phyloP scores from a whole-genome alignment of 31 red algal genomes.

The Asparagopsis taxiformis region DNA sequence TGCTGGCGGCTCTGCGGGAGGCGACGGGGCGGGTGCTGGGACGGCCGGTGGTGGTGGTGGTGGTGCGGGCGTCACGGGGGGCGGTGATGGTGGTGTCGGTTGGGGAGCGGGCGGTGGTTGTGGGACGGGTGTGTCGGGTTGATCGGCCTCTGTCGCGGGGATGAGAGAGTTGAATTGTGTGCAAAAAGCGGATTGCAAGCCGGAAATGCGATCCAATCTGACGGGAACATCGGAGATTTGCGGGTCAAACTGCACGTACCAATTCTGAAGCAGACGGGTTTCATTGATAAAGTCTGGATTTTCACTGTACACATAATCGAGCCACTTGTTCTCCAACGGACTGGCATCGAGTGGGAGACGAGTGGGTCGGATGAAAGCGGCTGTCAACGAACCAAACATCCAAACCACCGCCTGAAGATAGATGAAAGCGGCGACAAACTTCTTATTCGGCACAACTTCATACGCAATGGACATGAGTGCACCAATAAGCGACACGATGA shows the following conservation, averaged over 20 bases:
- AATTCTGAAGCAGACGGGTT: constrained; percentile 37
- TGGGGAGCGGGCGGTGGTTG: neutral
- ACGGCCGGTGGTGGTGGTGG: neutral
- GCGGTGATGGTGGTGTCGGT: constrained; percentile 1
- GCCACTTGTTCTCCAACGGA: constrained; percentile 39
- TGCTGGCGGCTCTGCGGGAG: neutral
- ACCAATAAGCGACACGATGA: too few relatives aligned
- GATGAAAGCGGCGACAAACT: constrained; percentile 12
- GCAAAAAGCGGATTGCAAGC: constrained; percentile 30
- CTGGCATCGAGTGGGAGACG: constrained; percentile 30
- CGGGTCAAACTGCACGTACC: too few relatives aligned
- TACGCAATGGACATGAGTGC: too few relatives aligned
- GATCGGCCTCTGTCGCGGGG: too few relatives aligned
- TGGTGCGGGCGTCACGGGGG: neutral
- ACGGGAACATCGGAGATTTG: too few relatives aligned
- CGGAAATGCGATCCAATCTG: neutral
- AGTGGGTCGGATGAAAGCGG: constrained; percentile 23
- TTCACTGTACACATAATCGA: constrained; percentile 30
- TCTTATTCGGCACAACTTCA: neutral
- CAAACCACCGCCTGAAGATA: constrained; percentile 29
- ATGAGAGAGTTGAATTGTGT: neutral
- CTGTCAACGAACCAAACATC: constrained; percentile 13
- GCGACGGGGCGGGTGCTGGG: neutral
- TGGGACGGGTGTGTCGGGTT: neutral
- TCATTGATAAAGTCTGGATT: constrained; percentile 17